These are phyloP conservation scores for Populus pruinosa DNA, from an alignment of 345 rosid species.

Conservation along the genomic window DNA sequence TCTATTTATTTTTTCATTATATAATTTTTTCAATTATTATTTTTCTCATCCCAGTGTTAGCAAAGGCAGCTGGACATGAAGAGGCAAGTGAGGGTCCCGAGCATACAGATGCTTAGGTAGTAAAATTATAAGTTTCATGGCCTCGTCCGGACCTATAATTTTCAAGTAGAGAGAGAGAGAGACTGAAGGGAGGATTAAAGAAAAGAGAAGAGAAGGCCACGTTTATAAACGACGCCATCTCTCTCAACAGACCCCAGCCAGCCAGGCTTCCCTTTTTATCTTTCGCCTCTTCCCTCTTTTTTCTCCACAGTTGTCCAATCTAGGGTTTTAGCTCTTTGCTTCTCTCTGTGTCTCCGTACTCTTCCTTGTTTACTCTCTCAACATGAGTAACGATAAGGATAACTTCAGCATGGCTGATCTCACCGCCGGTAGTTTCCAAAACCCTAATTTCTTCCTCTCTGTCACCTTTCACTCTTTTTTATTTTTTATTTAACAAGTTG, in stretches of 20 bases:
- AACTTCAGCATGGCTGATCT: conserved; percentile 71
- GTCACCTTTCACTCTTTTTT: not conserved
- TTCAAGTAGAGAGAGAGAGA: not conserved
- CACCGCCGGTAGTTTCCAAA: conserved; percentile 44
- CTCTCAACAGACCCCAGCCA: not conserved
- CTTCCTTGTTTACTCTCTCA: conserved; percentile 6
- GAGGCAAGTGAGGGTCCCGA: too few species aligned
- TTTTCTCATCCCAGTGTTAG: too few species aligned
- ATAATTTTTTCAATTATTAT: too few species aligned
- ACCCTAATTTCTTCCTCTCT: not conserved
- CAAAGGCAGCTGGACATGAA: too few species aligned
- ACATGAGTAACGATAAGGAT: conserved; percentile 63
- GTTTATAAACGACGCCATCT: not conserved
- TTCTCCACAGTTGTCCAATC: conserved; percentile 15
- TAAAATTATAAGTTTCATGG: not conserved
- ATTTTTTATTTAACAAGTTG: not conserved
- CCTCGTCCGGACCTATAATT: too few species aligned
- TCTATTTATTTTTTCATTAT: too few species aligned
- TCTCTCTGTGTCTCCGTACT: conserved; percentile 5
- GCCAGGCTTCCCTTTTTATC: not conserved
- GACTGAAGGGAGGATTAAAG: not conserved
- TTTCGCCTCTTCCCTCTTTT: not conserved
- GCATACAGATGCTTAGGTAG: not conserved
- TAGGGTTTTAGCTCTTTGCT: conserved; percentile 52
- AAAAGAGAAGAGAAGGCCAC: not conserved